These are phyloP conservation scores for Chloroidium sp. DNA, from an alignment of 163 green algal species.

Conservation along the genomic window DNA sequence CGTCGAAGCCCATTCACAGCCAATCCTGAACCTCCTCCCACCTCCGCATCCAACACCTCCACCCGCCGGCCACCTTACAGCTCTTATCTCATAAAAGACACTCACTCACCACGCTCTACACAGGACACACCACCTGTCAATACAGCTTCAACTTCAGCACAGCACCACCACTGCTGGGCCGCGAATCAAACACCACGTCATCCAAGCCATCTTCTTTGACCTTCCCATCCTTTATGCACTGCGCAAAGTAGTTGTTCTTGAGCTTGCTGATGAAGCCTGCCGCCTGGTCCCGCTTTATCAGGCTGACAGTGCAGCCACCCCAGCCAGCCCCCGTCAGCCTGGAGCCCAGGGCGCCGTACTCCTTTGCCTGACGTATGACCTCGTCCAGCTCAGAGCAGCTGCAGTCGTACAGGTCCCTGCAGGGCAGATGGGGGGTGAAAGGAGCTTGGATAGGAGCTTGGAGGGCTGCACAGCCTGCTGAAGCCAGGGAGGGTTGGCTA, in stretches of 20 bases:
- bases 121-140: no score
- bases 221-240: background rate
- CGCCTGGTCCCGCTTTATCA: conserved; percentile 57
- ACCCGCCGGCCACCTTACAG: no score
- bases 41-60: no score
- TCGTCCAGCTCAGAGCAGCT: conserved; percentile 82
- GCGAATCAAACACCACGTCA: conserved; percentile 68
- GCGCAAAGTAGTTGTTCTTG: conserved; percentile 39
- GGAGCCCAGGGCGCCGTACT: conserved; percentile 60
- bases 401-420: conserved; percentile 80
- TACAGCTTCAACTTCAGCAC: conserved; percentile 35
- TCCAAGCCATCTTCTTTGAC: conserved; percentile 18
- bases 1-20: no score
- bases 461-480: no score
- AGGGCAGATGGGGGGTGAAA: conserved; percentile 9
- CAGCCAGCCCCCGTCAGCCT: conserved; percentile 87
- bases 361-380: conserved; percentile 29
- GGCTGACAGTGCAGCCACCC: conserved; percentile 89
- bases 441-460: no score
- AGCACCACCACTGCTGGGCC: conserved; percentile 60
- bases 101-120: no score
- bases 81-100: no score
- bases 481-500: no score
- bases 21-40: no score
- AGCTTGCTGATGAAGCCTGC: conserved; percentile 67